phyloP scores from a whole-genome alignment of 192 early-diverging fungal species.

The Backusella mclennaniae region DNA sequence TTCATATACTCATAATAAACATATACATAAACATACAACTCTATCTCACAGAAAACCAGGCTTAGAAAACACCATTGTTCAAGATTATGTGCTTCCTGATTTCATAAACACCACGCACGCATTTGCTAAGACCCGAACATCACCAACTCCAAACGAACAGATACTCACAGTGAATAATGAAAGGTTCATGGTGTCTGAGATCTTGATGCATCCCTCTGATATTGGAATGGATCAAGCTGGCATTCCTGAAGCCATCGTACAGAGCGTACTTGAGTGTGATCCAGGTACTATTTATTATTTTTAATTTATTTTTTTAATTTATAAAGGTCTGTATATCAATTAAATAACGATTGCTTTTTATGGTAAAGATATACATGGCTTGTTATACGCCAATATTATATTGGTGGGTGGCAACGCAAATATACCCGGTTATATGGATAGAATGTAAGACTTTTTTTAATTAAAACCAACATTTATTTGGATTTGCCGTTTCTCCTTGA shows the following conservation, averaged over 20 bases:
- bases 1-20: not conserved
- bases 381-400: conserved; percentile 67
- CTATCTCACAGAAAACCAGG: conserved; percentile 35
- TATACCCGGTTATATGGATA: conserved; percentile 59
- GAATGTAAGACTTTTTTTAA: conserved; percentile 47
- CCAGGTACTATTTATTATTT: conserved; percentile 33
- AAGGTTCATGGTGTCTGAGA: conserved; percentile 74
- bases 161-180: conserved; percentile 71
- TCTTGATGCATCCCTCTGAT: conserved; percentile 72
- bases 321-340: not conserved
- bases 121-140: conserved; percentile 42
- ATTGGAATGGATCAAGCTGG: conserved; percentile 74
- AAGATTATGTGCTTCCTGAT: conserved; percentile 71
- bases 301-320: not conserved
- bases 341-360: conserved; percentile 16
- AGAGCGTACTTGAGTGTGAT: conserved; percentile 49
- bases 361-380: conserved; percentile 50
- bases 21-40: not conserved
- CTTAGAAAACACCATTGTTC: conserved; percentile 48
- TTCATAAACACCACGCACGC: conserved; percentile 51
- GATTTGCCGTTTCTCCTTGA: not conserved
- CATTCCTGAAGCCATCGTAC: conserved; percentile 63
- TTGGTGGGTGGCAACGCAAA: conserved; percentile 66
- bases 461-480: not conserved
- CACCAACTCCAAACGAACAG: conserved; percentile 36